These are phyloP conservation scores for Didymella glomerata DNA, from an alignment of 2,329 filamentous ascomycete species.

Conservation along the genomic window DNA sequence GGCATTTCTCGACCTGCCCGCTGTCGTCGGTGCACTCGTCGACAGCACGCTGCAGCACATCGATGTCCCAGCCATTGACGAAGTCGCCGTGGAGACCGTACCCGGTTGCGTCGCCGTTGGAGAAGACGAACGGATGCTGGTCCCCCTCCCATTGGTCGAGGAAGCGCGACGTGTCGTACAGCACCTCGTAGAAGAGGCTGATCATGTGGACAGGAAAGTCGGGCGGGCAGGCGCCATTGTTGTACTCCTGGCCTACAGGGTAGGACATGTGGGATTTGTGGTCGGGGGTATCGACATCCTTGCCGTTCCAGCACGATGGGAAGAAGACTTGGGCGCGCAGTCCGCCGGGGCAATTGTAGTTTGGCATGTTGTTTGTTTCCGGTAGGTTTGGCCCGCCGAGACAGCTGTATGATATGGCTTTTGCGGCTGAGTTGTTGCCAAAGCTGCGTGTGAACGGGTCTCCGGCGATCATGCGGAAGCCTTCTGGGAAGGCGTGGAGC, in stretches of 20 bases:
- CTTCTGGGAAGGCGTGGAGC: slow-evolving; percentile 73
- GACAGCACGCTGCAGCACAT: slow-evolving; percentile 70
- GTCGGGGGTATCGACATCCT: slow-evolving; percentile 63
- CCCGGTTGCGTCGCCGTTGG: slow-evolving; percentile 74
- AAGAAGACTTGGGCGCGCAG: slow-evolving; percentile 75
- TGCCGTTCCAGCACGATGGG: slow-evolving; percentile 76
- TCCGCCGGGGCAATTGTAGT: slow-evolving; percentile 68
- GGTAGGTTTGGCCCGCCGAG: slow-evolving; percentile 53
- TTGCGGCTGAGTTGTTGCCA: slow-evolving; percentile 53
- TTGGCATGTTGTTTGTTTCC: slow-evolving; percentile 69
- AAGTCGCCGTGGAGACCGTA: slow-evolving; percentile 78
- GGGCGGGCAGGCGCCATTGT: slow-evolving; percentile 63
- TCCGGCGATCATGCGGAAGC: slow-evolving; percentile 76
- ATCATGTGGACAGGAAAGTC: slow-evolving; percentile 63
- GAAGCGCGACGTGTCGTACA: slow-evolving; percentile 62
- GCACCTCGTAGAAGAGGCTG: slow-evolving; percentile 66
- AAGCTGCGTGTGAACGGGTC: slow-evolving; percentile 67
- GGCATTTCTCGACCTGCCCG: slow-evolving; percentile 43
- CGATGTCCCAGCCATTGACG: slow-evolving; percentile 73
- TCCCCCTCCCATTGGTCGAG: slow-evolving; percentile 56
- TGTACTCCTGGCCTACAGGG: slow-evolving; percentile 56
- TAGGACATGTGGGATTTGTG: slow-evolving; percentile 71
- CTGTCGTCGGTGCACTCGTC: slow-evolving; percentile 66
- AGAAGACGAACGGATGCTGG: slow-evolving; percentile 64
- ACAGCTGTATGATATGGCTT: slow-evolving; percentile 67